Evolutionary conservation across 2,329 filamentous ascomycete genomes (phyloP), one percentile per base, ranked within the genome.

Genomic region (Calonectria henricotiae): DNA sequence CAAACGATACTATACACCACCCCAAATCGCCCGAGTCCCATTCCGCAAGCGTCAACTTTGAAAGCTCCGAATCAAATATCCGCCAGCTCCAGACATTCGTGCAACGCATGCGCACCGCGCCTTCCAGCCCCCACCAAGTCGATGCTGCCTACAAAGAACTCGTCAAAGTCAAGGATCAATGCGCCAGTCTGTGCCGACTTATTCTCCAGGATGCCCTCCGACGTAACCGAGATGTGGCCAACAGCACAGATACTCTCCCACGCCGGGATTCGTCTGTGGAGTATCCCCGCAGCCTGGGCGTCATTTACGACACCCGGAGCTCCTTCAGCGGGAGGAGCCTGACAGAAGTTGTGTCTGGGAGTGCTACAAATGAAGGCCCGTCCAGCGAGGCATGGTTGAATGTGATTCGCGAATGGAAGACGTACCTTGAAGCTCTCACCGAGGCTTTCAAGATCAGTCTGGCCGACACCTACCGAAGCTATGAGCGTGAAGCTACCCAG

Each of bases 131-230:
- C 2, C 81, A 75, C 66, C 79, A 83, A 6, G 82, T 87, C 17
- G 86, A 87, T 67, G 78, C 80, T 3, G 83, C 83, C 5, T 87
- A 84, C 73, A 83, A 84, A 27, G 81, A 85, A 7, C 87, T 86
- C 55, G 73, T 75, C 63, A 86, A 83, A 71, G 73, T 84, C 58
- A 83, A 79, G 65, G 83, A 85, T 1, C 80, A 80, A 63, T 84
- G 83, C 67, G 68, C 80, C n/a, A 77, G 77, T 1, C 74, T 86
- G n/a, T 86, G 85, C 62, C 78, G 79, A 60, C 77, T 78, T 23
- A 79, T 86, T 12, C 75, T 86, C 8, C 79, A 81, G 4, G 85
- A 85, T 20, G 83, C 84, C 65, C 79, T 84, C 72, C 80, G 78
- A 69, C 75, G 79, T 12, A 72, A 71, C 15, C 74, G 73, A 25